A percentile compares a stretch with the other conserved stretches of the same genome.
Evolutionary conservation across 2,329 filamentous ascomycete species (phyloP).

Genomic region (Albophoma yamanashiensis): DNA sequence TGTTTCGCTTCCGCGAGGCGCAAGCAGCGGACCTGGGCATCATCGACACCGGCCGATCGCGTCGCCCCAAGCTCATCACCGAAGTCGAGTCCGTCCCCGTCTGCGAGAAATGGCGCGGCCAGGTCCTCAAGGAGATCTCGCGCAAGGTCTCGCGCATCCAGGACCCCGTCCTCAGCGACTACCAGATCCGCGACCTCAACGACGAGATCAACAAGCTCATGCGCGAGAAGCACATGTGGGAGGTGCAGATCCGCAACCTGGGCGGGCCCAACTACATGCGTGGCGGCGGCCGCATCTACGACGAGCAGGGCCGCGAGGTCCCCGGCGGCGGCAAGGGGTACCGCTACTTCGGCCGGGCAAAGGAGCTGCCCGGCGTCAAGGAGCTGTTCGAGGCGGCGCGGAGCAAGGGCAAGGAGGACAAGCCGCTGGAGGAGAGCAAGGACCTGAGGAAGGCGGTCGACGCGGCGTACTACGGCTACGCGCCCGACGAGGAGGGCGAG

Average conservation of each 20-base stretch:
- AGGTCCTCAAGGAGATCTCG: slow-evolving; percentile 92
- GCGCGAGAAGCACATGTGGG: slow-evolving; percentile 99
- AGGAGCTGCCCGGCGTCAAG: slow-evolving; percentile 87
- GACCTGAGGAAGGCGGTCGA: slow-evolving; percentile 71
- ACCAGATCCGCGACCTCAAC: slow-evolving; percentile 94
- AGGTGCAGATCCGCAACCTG: slow-evolving; percentile 87
- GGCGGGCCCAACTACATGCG: slow-evolving; percentile 98
- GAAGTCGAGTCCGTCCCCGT: slow-evolving; percentile 71
- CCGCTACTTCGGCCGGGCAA: slow-evolving; percentile 84
- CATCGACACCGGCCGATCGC: slow-evolving; percentile 81
- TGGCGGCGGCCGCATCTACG: slow-evolving; percentile 56
- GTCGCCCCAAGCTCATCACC: slow-evolving; percentile 85
- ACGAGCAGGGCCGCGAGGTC: slow-evolving; percentile 63
- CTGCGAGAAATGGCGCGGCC: slow-evolving; percentile 97
- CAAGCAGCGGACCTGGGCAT: slow-evolving; percentile 95
- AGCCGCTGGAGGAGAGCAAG: slow-evolving; percentile 53
- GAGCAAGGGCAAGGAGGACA: slow-evolving; percentile 43
- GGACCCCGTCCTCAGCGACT: slow-evolving; percentile 83
- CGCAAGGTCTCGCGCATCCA: slow-evolving; percentile 97
- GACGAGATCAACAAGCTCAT: slow-evolving; percentile 99
- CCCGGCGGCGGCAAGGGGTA: slow-evolving; percentile 77
- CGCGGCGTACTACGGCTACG: slow-evolving; percentile 93
- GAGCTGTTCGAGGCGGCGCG: slow-evolving; percentile 82
- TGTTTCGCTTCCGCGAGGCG: slow-evolving; percentile 97
- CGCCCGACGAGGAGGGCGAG: slow-evolving; percentile 82